Conservation (phyloP, 75 land plant species). For the Gnetum montanum region DNA sequence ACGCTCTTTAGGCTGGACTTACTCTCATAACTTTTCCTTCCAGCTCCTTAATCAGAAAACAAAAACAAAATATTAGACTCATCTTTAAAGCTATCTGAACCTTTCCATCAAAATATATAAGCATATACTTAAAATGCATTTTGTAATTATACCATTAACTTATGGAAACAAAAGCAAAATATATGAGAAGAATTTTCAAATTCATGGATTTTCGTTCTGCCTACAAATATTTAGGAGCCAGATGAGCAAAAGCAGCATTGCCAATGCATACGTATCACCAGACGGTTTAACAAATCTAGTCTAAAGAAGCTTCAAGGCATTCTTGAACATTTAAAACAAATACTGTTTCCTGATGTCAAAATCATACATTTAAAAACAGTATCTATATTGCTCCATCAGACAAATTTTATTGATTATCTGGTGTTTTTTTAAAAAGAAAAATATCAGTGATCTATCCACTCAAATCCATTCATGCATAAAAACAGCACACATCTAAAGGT, state of each 20-base stretch:
- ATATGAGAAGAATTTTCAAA: not conserved
- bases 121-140: not conserved
- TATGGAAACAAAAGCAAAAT: not conserved
- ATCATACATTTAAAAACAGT: too few relatives aligned
- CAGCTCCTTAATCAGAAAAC: not conserved
- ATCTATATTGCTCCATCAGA: too few relatives aligned
- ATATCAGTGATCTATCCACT: too few relatives aligned
- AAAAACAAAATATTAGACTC: not conserved
- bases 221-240: not conserved
- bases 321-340: too few relatives aligned
- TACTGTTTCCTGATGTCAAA: too few relatives aligned
- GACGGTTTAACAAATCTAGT: too few relatives aligned
- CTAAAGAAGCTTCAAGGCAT: too few relatives aligned
- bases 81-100: not conserved
- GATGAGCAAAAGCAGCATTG: not conserved
- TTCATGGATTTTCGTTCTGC: not conserved
- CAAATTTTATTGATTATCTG: too few relatives aligned
- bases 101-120: not conserved
- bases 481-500: too few relatives aligned
- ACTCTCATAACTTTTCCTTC: slow-evolving; percentile 8
- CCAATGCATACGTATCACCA: not conserved
- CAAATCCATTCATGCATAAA: too few relatives aligned
- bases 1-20: not conserved
- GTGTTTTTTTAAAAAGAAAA: too few relatives aligned
- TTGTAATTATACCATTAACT: not conserved